Percentiles rank a stretch among this genome's conserved stretches.
phyloP scores from a whole-genome alignment of 2,329 filamentous ascomycete genomes.

The Diaporthe ilicicola region DNA sequence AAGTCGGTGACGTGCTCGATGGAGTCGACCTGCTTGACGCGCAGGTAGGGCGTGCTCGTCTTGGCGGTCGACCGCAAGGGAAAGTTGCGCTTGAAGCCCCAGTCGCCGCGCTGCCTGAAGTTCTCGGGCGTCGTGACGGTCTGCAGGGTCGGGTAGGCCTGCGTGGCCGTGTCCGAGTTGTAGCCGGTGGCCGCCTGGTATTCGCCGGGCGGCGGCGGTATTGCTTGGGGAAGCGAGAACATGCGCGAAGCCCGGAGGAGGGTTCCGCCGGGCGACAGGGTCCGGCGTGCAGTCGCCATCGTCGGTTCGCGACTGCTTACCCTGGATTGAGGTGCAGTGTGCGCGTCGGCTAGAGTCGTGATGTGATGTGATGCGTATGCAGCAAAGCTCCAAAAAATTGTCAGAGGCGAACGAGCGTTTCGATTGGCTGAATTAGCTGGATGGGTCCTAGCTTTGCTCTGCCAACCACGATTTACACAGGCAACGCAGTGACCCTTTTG shows the following conservation, averaged over 20 bases:
- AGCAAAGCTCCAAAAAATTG: conserved; percentile 22
- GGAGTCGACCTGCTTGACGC: conserved; percentile 82
- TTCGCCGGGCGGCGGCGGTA: conserved; percentile 67
- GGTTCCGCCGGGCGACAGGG: conserved; percentile 68
- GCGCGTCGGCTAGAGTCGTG: not conserved
- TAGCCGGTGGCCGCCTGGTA: conserved; percentile 56
- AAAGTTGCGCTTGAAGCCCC: conserved; percentile 89
- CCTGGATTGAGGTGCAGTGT: conserved; percentile 1
- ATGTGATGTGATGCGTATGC: conserved; percentile 16
- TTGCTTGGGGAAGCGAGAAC: conserved; percentile 83
- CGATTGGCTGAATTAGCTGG: conserved; percentile 2
- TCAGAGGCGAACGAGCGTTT: not conserved
- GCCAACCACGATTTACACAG: not conserved
- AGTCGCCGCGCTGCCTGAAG: conserved; percentile 82
- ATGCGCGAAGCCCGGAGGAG: conserved; percentile 88
- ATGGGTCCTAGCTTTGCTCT: not conserved
- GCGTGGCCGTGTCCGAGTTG: conserved; percentile 75
- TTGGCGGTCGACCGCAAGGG: conserved; percentile 78
- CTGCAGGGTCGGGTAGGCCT: conserved; percentile 81
- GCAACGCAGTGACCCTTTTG: too few relatives aligned
- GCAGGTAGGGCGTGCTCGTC: conserved; percentile 77
- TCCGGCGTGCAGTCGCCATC: conserved; percentile 41
- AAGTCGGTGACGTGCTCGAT: conserved; percentile 92
- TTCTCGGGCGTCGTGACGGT: conserved; percentile 80
- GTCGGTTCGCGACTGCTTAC: conserved; percentile 28